Conservation (phyloP, 768 basidiomycete species). For the Agaricus blazei region DNA sequence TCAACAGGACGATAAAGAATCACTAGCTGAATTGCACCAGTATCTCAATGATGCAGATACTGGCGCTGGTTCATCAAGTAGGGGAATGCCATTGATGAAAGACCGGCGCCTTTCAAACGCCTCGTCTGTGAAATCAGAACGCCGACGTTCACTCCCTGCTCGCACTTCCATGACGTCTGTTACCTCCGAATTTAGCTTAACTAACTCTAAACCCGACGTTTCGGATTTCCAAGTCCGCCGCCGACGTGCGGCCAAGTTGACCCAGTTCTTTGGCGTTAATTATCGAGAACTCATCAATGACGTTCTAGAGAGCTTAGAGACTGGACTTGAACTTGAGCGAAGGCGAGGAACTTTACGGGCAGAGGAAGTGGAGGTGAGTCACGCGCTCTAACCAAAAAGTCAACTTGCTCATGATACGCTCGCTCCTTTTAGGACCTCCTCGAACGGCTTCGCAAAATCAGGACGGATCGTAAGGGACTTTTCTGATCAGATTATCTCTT, state of each 20-base stretch:
- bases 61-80: slow-evolving; percentile 4
- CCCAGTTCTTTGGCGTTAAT: slow-evolving; percentile 84
- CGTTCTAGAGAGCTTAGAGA: slow-evolving; percentile 78
- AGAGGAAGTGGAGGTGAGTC: slow-evolving; percentile 68
- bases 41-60: slow-evolving; percentile 41
- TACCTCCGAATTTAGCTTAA: slow-evolving; percentile 42
- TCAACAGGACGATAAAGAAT: slow-evolving; percentile 69
- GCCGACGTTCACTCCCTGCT: slow-evolving; percentile 66
- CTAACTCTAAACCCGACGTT: slow-evolving; percentile 37
- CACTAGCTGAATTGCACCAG: slow-evolving; percentile 70
- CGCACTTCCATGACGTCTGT: slow-evolving; percentile 58
- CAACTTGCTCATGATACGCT: slow-evolving; percentile 2
- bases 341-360: slow-evolving; percentile 56
- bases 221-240: slow-evolving; percentile 67
- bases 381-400: neutral
- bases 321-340: slow-evolving; percentile 64
- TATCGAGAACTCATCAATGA: slow-evolving; percentile 75
- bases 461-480: slow-evolving; percentile 39
- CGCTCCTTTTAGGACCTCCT: slow-evolving; percentile 42
- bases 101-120: slow-evolving; percentile 29
- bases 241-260: slow-evolving; percentile 75
- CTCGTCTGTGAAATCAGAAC: slow-evolving; percentile 48
- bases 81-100: slow-evolving; percentile 9
- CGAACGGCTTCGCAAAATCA: slow-evolving; percentile 48
- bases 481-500: slow-evolving; percentile 3